Evolutionary conservation across 2,329 filamentous ascomycete genomes (phyloP), one percentile per base, ranked within the genome.

Genomic region (Cladorrhinum sp.): DNA sequence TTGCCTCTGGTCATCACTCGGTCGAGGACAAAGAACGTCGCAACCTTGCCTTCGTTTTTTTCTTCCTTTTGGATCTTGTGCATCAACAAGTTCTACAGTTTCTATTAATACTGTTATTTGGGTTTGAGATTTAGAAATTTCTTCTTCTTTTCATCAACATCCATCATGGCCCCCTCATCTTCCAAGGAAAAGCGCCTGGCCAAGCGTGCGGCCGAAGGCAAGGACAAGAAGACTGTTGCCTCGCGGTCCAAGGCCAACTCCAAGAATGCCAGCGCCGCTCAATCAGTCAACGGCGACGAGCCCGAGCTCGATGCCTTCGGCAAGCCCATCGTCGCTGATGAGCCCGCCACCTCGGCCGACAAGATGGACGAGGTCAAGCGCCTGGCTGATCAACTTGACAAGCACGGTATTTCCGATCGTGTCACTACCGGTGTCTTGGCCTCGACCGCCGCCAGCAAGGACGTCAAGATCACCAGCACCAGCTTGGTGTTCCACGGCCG

Each of bases 401-500:
- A 96, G 80, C 86, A 96, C 75, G 95, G 95, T 73, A 84, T 99
- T 67, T 98, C 95, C 14, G 95, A 99, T 79, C 90, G 95, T 77
- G 95, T 99, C 76, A 99, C 96, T 64, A 99, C 95, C 63, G 95
- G 95, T 85, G 95, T 99, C 60, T 82, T 99, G 65, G 84, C 93
- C 39, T 99, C 95, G 50, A 86, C 94, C 66, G 78, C 85, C 66
- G 83, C 90, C 68, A 96, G 90, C 80, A 90, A 91, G 78, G 95
- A 99, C 78, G 92, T 96, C 77, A 99, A 99, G 84, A 95, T 99
- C 76, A 96, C 89, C 67, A 96, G 92, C 59, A 86, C 88, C 72
- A 96, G 90, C 66, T 82, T 99, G 69, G 94, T 97, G 66, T 99
- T 99, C 86, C 96, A 99, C 84, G 95, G 96, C 71, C 92, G 90